Evolutionary conservation across 805 yeast species (phyloP).

Genomic region (Metschnikowia peoriensis): DNA sequence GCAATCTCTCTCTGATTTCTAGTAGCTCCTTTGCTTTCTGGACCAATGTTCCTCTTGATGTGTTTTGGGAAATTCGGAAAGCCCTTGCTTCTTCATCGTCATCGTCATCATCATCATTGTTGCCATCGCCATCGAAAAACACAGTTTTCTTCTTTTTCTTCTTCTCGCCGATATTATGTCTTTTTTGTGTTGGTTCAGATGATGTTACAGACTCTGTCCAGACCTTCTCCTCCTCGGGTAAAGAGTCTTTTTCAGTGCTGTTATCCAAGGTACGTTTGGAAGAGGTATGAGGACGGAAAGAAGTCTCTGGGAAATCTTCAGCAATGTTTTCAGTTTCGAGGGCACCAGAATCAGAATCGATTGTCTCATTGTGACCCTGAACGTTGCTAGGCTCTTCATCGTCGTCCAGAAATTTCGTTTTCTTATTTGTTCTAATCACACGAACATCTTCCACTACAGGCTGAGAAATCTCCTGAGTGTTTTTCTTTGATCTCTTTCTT

Average conservation of each 20-base stretch:
- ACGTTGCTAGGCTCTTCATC: slow-evolving; percentile 4
- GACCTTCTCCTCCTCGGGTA: not conserved
- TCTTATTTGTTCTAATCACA: slow-evolving; percentile 22
- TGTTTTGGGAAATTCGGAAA: slow-evolving; percentile 4
- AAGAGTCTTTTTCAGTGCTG: not conserved
- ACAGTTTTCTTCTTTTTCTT: slow-evolving; percentile 21
- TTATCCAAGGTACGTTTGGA: not conserved
- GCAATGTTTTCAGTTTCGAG: too few relatives aligned
- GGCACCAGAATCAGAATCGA: too few relatives aligned
- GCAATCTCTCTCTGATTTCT: slow-evolving; percentile 56
- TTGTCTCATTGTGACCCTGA: not conserved
- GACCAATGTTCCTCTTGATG: slow-evolving; percentile 13
- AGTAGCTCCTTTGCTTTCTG: slow-evolving; percentile 46
- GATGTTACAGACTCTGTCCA: not conserved
- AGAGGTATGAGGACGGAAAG: not conserved
- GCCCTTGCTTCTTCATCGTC: slow-evolving; percentile 20
- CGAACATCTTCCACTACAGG: slow-evolving; percentile 14
- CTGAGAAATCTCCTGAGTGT: slow-evolving; percentile 4
- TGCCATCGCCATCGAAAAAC: slow-evolving; percentile 37
- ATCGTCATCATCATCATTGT: slow-evolving; percentile 35
- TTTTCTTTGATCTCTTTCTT: slow-evolving; percentile 23
- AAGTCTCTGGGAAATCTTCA: not conserved
- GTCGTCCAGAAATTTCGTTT: slow-evolving; percentile 23
- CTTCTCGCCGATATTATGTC: not conserved
- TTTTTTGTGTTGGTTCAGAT: not conserved